Conservation (phyloP, 495 filamentous ascomycete genomes). For the Penicillium goetzii region DNA sequence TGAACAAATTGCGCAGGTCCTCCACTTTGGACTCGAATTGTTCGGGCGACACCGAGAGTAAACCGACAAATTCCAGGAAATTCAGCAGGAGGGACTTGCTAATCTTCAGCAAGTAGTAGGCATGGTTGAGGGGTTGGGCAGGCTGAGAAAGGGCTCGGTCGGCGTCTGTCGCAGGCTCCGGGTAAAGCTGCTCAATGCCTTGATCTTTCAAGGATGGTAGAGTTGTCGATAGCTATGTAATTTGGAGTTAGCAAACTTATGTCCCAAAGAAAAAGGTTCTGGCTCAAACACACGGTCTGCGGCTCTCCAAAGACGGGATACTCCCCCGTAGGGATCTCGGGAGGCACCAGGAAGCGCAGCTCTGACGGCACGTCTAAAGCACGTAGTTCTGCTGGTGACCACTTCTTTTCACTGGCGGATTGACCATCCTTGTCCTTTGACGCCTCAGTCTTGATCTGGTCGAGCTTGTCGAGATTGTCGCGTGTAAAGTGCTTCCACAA, state of each 20-base stretch:
- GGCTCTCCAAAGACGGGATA: slow-evolving; percentile 76
- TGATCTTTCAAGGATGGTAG: slow-evolving; percentile 69
- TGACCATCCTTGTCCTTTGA: slow-evolving; percentile 46
- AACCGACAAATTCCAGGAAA: slow-evolving; percentile 78
- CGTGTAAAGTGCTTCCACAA: slow-evolving; percentile 89
- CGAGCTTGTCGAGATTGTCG: slow-evolving; percentile 71
- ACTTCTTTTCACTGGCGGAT: slow-evolving; percentile 36
- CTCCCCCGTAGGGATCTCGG: slow-evolving; percentile 71
- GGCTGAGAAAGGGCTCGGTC: slow-evolving; percentile 41
- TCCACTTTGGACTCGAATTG: slow-evolving; percentile 65
- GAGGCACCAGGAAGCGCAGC: slow-evolving; percentile 80
- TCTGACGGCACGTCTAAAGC: slow-evolving; percentile 68
- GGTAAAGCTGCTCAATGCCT: slow-evolving; percentile 72
- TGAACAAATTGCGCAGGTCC: slow-evolving; percentile 76
- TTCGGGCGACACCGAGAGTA: slow-evolving; percentile 66
- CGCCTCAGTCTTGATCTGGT: slow-evolving; percentile 53
- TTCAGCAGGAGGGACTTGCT: slow-evolving; percentile 82
- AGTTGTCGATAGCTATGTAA: slow-evolving; percentile 57
- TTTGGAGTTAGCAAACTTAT: slow-evolving; percentile 7
- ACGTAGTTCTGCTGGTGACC: slow-evolving; percentile 52
- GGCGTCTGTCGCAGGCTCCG: slow-evolving; percentile 45
- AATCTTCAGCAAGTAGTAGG: slow-evolving; percentile 74
- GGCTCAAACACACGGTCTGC: slow-evolving; percentile 55
- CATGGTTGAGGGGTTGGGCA: slow-evolving; percentile 61
- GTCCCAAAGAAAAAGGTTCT: neutral